phyloP scores from a whole-genome alignment of 768 basidiomycete species.

The Lanmaoa pseudosensibilis region DNA sequence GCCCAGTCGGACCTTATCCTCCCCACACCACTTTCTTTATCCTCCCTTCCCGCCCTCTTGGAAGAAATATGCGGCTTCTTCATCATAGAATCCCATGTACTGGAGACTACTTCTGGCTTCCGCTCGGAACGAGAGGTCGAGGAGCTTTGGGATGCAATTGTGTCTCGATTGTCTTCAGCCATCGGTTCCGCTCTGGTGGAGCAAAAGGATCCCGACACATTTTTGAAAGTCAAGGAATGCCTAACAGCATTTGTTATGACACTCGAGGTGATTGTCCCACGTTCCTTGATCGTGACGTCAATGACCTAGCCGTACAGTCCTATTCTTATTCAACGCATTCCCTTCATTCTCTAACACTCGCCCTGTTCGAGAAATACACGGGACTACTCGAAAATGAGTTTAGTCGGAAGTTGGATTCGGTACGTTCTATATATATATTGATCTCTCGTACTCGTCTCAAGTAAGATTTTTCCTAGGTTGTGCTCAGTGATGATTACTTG shows the following conservation, averaged over 20 bases:
- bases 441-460: slow-evolving; percentile 1
- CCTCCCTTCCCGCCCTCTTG: slow-evolving; percentile 70
- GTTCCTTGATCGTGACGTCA: neutral
- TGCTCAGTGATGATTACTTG: slow-evolving; percentile 83
- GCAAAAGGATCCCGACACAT: slow-evolving; percentile 80
- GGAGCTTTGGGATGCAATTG: slow-evolving; percentile 90
- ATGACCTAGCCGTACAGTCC: slow-evolving; percentile 48
- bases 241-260: slow-evolving; percentile 88
- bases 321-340: slow-evolving; percentile 84
- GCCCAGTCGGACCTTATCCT: slow-evolving; percentile 97
- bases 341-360: slow-evolving; percentile 81
- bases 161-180: slow-evolving; percentile 67
- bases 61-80: slow-evolving; percentile 98
- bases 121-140: slow-evolving; percentile 91
- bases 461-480: slow-evolving; percentile 51
- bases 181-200: slow-evolving; percentile 70
- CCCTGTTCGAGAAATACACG: slow-evolving; percentile 88
- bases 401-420: slow-evolving; percentile 76
- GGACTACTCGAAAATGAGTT: slow-evolving; percentile 80
- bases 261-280: slow-evolving; percentile 62
- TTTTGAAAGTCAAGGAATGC: slow-evolving; percentile 79
- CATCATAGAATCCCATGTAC: slow-evolving; percentile 91
- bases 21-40: slow-evolving; percentile 65
- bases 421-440: slow-evolving; percentile 34
- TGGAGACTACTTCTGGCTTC: slow-evolving; percentile 85